Percentiles rank a stretch among this genome's conserved stretches.
Conservation (phyloP, 306 rosid species). For the Casuarina glauca region DNA sequence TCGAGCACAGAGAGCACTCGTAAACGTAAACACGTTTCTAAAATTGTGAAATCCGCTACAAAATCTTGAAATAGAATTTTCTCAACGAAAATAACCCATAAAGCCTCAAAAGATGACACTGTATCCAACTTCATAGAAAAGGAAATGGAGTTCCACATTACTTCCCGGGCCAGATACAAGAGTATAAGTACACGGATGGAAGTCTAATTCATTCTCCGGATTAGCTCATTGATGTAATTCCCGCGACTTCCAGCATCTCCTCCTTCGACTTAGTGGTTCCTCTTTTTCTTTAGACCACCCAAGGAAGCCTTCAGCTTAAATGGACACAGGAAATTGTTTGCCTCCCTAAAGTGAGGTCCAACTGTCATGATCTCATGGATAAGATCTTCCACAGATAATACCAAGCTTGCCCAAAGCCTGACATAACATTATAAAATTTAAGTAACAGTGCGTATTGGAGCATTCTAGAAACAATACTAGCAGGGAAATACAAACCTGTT, state of each 20-base stretch:
- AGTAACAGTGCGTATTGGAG: background rate
- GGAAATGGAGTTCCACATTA: slow-evolving; percentile 12
- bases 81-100: too few relatives aligned
- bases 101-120: background rate
- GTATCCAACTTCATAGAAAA: background rate
- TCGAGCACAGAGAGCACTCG: too few relatives aligned
- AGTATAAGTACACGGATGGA: slow-evolving; percentile 4
- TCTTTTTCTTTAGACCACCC: slow-evolving; percentile 90
- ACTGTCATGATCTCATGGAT: slow-evolving; percentile 82
- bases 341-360: slow-evolving; percentile 95
- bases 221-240: slow-evolving; percentile 84
- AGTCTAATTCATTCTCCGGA: slow-evolving; percentile 71
- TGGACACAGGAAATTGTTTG: slow-evolving; percentile 92
- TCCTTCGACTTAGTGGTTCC: slow-evolving; percentile 93
- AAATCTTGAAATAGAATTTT: too few relatives aligned
- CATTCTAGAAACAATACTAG: background rate
- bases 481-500: slow-evolving; percentile 45
- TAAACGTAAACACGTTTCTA: too few relatives aligned
- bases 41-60: too few relatives aligned
- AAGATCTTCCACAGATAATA: slow-evolving; percentile 76
- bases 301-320: slow-evolving; percentile 91
- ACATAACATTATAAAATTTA: slow-evolving; percentile 9
- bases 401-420: slow-evolving; percentile 76
- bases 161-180: slow-evolving; percentile 21
- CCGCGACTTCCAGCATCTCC: slow-evolving; percentile 95